phyloP scores from a whole-genome alignment of 257 asterid genomes.

The Solanum pennellii region DNA sequence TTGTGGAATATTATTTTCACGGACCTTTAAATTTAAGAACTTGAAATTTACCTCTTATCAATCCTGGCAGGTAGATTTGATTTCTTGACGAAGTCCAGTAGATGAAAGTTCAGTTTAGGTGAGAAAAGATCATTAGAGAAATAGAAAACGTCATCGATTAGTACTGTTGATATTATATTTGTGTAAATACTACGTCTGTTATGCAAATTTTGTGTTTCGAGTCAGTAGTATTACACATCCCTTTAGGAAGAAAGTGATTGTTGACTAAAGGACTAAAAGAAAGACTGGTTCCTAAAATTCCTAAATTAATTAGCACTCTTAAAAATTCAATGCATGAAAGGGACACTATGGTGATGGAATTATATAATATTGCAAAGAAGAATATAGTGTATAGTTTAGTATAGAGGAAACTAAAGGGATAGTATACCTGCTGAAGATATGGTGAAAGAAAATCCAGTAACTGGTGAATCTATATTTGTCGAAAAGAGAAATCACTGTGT shows the following conservation, averaged over 20 bases:
- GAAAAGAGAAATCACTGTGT: slow-evolving; percentile 9
- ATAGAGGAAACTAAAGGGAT: neutral
- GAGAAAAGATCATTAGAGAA: neutral
- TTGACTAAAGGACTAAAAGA: neutral
- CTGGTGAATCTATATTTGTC: neutral
- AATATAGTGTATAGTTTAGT: neutral
- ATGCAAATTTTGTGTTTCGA: neutral
- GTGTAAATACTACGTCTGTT: neutral
- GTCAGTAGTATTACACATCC: neutral
- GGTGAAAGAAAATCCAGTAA: neutral
- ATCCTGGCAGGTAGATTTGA: neutral
- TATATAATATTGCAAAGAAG: neutral
- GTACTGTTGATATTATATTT: neutral
- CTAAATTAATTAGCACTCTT: neutral
- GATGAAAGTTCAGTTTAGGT: neutral
- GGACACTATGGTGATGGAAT: neutral
- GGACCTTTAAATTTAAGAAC: neutral
- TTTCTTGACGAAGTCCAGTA: neutral
- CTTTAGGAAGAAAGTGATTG: neutral
- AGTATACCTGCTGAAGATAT: neutral
- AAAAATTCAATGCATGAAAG: neutral
- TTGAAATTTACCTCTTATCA: neutral
- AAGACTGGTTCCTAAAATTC: neutral
- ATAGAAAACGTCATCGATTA: neutral
- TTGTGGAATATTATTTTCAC: neutral